Evolutionary conservation across 257 asterid genomes (phyloP), one percentile per base, ranked within the genome.

Genomic region (Handroanthus guayacan): DNA sequence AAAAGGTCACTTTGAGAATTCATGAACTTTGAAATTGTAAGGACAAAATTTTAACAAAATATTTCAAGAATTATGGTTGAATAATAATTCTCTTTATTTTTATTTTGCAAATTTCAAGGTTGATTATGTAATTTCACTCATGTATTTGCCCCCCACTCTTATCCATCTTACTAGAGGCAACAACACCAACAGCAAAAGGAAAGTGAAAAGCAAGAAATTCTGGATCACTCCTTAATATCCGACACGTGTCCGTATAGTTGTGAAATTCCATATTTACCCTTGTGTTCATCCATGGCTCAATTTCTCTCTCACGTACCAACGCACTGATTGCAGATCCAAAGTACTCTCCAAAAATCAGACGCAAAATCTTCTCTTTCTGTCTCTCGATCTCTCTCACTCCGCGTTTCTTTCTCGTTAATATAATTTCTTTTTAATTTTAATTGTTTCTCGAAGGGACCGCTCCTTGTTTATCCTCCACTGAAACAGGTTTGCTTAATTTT

Each of bases 401-500:
- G 17, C 4, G 1, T 44, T 44, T 68, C 2, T 8, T 41, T 17
- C 13, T 44, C 3, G 44, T 25, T 18, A 14, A 5, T 41, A 9
- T 12, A 2, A 7, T 60, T 45, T 66, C 52, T 9, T 34, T 71
- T 41, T 3, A 4, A 0, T 43, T 13, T 34, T 9, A 6, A 54
- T 51, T 10, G 37, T 43, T 66, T 48, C 10, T 6, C 34, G 57
- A 6, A 62, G 11, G 74, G 78, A 73, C 69, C 68, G 75, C 79
- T 63, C 74, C 34, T 17, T 76, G 16, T 77, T 71, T 76, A 81
- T 64, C 73, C 57, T 75, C 13, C 81, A 75, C 68, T 63, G 4
- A 12, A 62, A 51, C 84, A 84, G 87, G 88, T 86, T 73, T 62
- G 80, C 67, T 77, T 76, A n/a, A 69, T 70, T 72, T 68, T 76